Evolutionary conservation across 2,329 filamentous ascomycete species (phyloP), one percentile per base, ranked within the genome.

Genomic region (Pestalotiopsis fici): DNA sequence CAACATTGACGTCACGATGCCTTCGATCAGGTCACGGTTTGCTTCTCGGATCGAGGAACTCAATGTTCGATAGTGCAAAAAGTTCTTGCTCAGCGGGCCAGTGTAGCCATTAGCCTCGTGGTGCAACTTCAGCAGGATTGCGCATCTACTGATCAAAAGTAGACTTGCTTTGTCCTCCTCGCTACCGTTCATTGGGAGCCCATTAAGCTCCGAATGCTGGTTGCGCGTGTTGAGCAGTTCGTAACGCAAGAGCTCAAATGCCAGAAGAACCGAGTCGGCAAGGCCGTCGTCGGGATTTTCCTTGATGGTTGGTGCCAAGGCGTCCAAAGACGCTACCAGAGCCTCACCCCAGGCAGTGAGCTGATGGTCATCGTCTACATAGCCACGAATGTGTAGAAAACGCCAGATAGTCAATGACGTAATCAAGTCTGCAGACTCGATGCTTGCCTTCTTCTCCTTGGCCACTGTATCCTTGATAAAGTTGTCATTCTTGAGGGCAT

Each of bases 51-150:
- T 90, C 54, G 93, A 89, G 2, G 91, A 91, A 54, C 94, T 90
- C 67, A 98, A 85, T 1, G 94, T 95, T 69, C 94, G 92, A 83
- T 95, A 99, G 28, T 90, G 91, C 55, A 99, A 86, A 64, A 98
- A 85, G 72, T 95, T 94, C 79, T 96, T 91, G 83, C 94, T 97
- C 1, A 99, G 86, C 1, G 96, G 95, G 0, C 96, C 96, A 2
- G 95, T 98, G 80, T 98, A 99, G 35, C 96, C 96, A 72, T 95
- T 95, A 3, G 88, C 86, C 73, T 93, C 88, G 78, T 99, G 96
- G 37, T 90, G 89, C 69, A 98, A 85, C 75, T 92, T 93, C 64
- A 94, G 88, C 67, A 98, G 84, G 65, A 93, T 94, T 15, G 95
- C 93, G 69, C 95, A 91, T 50, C 96, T 91, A 72, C 94, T 96